Conservation (phyloP, 176 grass and related monocot species). For the Metroxylon sagu region DNA sequence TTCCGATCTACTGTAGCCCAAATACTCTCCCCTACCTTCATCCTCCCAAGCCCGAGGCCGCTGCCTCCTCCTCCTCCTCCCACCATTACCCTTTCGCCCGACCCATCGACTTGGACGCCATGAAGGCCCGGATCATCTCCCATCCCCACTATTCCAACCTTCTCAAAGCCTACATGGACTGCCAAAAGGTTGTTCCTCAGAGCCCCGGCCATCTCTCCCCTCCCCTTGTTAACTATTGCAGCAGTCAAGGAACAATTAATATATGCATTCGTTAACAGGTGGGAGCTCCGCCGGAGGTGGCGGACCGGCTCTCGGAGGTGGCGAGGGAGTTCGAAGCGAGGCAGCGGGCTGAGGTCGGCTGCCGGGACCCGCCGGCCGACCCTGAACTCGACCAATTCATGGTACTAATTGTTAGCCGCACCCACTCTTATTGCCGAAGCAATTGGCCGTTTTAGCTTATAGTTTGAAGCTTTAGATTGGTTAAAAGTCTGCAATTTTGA, state of each 20-base stretch:
- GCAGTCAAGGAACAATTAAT: too few species aligned
- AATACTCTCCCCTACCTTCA: conserved; percentile 30
- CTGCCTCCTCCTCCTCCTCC: conserved; percentile 24
- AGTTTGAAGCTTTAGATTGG: too few species aligned
- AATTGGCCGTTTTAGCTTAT: too few species aligned
- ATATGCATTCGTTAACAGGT: conserved; percentile 28
- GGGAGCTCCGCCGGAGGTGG: conserved; percentile 90
- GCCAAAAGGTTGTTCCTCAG: conserved; percentile 51
- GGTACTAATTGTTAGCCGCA: conserved; percentile 24
- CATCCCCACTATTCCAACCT: conserved; percentile 91
- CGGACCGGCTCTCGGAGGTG: conserved; percentile 51
- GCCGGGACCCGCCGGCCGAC: conserved; percentile 51
- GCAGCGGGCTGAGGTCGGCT: conserved; percentile 49
- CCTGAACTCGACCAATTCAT: conserved; percentile 98
- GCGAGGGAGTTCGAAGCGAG: conserved; percentile 66
- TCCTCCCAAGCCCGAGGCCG: conserved; percentile 54
- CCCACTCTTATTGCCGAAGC: too few species aligned
- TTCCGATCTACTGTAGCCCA: background rate
- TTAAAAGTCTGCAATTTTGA: too few species aligned
- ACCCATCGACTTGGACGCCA: conserved; percentile 50
- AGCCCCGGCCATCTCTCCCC: too few species aligned
- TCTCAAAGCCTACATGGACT: conserved; percentile 93
- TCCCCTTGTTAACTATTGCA: background rate
- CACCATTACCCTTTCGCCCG: conserved; percentile 23
- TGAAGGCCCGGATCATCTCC: conserved; percentile 95